Base-by-base conservation (phyloP, 306 rosid species). In the Psophocarpus tetragonolobus region DNA sequence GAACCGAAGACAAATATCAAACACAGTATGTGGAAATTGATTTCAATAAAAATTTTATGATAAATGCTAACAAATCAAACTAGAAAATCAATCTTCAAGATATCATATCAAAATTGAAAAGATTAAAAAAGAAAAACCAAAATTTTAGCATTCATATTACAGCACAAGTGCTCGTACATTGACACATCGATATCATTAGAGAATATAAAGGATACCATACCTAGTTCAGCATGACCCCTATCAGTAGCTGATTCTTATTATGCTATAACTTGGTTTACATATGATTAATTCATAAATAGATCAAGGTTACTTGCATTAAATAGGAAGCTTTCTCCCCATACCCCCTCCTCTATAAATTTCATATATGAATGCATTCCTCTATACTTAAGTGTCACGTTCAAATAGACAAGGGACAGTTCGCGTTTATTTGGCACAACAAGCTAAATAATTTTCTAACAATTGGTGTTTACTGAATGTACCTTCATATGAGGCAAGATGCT, bases 401-500 rank as follows among this genome's bases (percentile, higher is more conserved):
- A 12, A 72, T 35, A 38, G 12, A 48, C 32, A 38, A 47, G 38
- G 45, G 68, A 62, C 39, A 36, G 17, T 18, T 58, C 42, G 35
- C 62, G 48, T 58, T 20, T 58, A 73, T 68, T 60, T 68, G 50
- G 73, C 48, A 79, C 66, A 32, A 62, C 76, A 68, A 41, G 53
- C 14, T 73, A 42, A 24, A 65, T n/a, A 44, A 69, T 63, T 47
- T 61, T 39, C 20, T 20, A 54, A 48, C 17, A 26, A 73, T 35
- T 44, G 71, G 71, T 18, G 61, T 51, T 66, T 69, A 84, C 82
- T 20, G 8, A 32, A 64, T 41, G 73, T 69, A 92, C 99, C 97
- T 95, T 95, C 99, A 95, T 92, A 83, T 95, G 99, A 82, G 99
- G 99, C 84, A 95, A 86, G 78, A 92, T 82, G 78, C 97, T 90